Base-by-base conservation (phyloP, 495 filamentous ascomycete species). In the Cetradonia linearis region DNA sequence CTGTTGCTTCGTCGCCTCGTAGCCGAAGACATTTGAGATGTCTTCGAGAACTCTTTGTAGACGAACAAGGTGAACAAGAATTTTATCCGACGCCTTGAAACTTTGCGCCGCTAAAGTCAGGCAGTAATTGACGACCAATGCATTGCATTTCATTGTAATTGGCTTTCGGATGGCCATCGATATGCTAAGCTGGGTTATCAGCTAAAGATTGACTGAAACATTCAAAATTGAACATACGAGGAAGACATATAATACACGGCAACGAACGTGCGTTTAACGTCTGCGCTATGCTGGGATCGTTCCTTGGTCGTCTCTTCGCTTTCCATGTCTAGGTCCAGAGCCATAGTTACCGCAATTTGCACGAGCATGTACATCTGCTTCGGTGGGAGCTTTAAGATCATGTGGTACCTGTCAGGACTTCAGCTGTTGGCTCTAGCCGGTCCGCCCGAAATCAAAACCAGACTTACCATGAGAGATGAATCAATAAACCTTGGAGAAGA, bases 401-500 rank as follows among this genome's bases (percentile, higher is more conserved):
- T 61, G 47, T 67, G 62, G 50, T n/a, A 31, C 25, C 48, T 50
- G 28, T n/a, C 4, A 27, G 8, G 30, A 4, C 30, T 25, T 46
- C 42, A 46, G 13, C 42, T 10, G 25, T 25, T 20, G 3, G 10
- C 20, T 46, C 13, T 46, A 20, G 42, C 9, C 9, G 20, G n/a
- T 46, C 8, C 13, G 5, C 20, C 20, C 8, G 9, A 11, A 25
- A 47, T 61, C 62, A 14, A 62, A 59, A 44, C 59, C 8, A 25
- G 42, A 20, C 42, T 56, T 55, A 69, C 68, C 68, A 70, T 25
- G 62, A 59, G 48, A 70, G 55, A 30, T 70, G 54, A n/a, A 65
- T 54, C 33, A 69, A 55, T 38, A 70, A 56, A 28, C 68, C 67
- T 56, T 69, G 65, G 11, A 70, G 63, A 14, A 67, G 62, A 54